phyloP scores from a whole-genome alignment of 306 rosid species.

The Prunus mume region DNA sequence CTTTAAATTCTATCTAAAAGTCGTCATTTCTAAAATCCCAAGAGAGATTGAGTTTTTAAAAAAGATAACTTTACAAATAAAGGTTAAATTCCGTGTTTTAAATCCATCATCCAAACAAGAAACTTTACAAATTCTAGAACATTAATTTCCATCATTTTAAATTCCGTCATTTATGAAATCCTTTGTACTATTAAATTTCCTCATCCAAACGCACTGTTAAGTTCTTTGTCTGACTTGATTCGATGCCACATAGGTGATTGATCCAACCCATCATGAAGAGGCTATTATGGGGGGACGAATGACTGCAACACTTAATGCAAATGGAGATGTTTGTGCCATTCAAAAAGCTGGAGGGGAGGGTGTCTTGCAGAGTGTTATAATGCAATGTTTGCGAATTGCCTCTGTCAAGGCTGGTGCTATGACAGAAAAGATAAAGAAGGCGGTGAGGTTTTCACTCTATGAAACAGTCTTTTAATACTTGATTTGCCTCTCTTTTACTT shows the following conservation, averaged over 20 bases:
- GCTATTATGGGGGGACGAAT: conserved; percentile 87
- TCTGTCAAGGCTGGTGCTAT: conserved; percentile 77
- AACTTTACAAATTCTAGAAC: too few species aligned
- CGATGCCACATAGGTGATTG: conserved; percentile 58
- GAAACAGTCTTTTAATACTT: background rate
- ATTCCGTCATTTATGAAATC: too few species aligned
- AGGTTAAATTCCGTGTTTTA: too few species aligned
- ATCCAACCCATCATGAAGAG: conserved; percentile 88
- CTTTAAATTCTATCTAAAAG: too few species aligned
- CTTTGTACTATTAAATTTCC: too few species aligned
- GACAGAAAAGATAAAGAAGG: conserved; percentile 67
- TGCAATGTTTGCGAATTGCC: conserved; percentile 85
- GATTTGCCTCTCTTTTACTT: conserved; percentile 2
- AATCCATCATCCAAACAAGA: too few species aligned
- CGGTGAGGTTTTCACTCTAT: conserved; percentile 51
- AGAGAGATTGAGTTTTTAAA: too few species aligned
- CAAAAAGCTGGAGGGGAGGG: conserved; percentile 93
- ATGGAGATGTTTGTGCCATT: conserved; percentile 85
- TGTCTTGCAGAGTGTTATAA: conserved; percentile 54
- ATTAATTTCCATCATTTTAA: too few species aligned
- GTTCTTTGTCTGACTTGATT: conserved; percentile 10
- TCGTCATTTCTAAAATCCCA: too few species aligned
- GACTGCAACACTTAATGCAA: conserved; percentile 84
- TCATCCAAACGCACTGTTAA: background rate
- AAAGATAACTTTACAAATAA: too few species aligned